These are phyloP conservation scores for Dissoconium aciculare DNA, from an alignment of 2,329 filamentous ascomycete species.

Conservation along the genomic window DNA sequence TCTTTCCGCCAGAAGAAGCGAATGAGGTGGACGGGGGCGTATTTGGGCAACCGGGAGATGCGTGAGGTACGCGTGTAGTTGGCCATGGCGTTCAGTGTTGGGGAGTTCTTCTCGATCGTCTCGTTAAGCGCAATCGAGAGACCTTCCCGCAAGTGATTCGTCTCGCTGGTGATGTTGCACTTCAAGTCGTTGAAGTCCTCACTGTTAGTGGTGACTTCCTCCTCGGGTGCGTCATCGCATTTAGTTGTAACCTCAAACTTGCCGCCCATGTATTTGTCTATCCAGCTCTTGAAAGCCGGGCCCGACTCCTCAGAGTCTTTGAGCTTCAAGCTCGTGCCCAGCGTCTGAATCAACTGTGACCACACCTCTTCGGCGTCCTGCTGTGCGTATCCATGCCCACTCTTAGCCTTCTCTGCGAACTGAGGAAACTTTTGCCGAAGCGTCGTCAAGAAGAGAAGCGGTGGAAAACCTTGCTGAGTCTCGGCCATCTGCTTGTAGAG, in stretches of 20 bases:
- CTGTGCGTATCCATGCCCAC: constrained; percentile 77
- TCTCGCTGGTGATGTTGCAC: constrained; percentile 79
- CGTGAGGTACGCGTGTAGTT: constrained; percentile 81
- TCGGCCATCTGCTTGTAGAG: constrained; percentile 81
- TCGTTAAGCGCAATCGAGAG: constrained; percentile 69
- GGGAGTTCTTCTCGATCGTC: constrained; percentile 79
- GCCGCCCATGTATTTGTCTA: constrained; percentile 83
- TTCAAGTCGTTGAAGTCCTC: constrained; percentile 85
- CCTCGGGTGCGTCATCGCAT: constrained; percentile 72
- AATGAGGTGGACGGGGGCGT: constrained; percentile 91
- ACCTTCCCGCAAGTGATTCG: constrained; percentile 82
- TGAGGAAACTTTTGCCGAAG: constrained; percentile 73
- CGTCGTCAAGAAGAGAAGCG: constrained; percentile 66
- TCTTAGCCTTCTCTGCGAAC: constrained; percentile 77
- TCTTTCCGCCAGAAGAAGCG: constrained; percentile 97
- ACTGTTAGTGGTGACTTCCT: constrained; percentile 50
- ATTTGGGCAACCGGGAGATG: constrained; percentile 82
- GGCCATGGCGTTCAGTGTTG: constrained; percentile 60
- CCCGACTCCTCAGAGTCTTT: constrained; percentile 37
- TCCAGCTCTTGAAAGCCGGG: constrained; percentile 46
- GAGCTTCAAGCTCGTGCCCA: constrained; percentile 62
- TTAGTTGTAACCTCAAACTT: constrained; percentile 63
- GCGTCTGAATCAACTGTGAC: constrained; percentile 80
- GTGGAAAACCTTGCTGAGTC: constrained; percentile 75
- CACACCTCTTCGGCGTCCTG: constrained; percentile 98